A percentile compares a stretch with the other conserved stretches of the same genome.
phyloP scores from a whole-genome alignment of 805 yeast species.

The Kluyveromyces nonfermentans region DNA sequence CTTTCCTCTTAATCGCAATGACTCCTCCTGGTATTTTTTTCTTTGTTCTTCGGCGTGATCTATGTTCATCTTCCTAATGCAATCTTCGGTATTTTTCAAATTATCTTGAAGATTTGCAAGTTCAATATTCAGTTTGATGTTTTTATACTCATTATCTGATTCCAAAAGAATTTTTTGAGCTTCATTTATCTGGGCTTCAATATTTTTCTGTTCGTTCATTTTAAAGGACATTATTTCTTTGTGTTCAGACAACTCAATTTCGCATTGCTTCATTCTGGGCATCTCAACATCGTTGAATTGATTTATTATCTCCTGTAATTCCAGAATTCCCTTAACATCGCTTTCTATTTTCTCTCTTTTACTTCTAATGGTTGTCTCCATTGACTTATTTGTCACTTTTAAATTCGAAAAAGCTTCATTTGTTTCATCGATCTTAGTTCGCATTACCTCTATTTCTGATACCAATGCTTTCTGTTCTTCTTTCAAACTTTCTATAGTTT shows the following conservation, averaged over 20 bases:
- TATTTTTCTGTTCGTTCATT: conserved; percentile 12
- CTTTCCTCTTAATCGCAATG: conserved; percentile 38
- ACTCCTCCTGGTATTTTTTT: conserved; percentile 50
- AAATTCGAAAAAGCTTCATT: background rate
- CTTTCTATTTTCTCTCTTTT: background rate
- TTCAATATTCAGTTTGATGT: conserved; percentile 56
- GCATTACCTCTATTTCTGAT: conserved; percentile 4
- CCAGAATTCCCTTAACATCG: conserved; percentile 18
- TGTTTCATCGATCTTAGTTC: conserved; percentile 1
- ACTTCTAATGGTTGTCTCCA: conserved; percentile 1
- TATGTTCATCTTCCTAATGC: conserved; percentile 39
- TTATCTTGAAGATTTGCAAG: conserved; percentile 38
- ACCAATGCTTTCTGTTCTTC: conserved; percentile 6
- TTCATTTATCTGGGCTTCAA: conserved; percentile 23
- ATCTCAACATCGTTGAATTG: conserved; percentile 9
- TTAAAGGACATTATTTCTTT: conserved; percentile 16
- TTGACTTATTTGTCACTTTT: background rate
- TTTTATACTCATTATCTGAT: conserved; percentile 51
- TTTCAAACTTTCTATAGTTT: conserved; percentile 6
- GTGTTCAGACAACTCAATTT: conserved; percentile 12
- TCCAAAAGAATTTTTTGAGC: conserved; percentile 41
- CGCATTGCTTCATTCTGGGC: conserved; percentile 12
- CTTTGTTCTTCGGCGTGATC: conserved; percentile 52
- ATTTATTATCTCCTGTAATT: conserved; percentile 7
- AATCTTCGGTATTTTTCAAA: conserved; percentile 28